A percentile compares a stretch with the other conserved stretches of the same genome.
Conservation (phyloP, 352 stramenopile species). For the Globisporangium emineosum region DNA sequence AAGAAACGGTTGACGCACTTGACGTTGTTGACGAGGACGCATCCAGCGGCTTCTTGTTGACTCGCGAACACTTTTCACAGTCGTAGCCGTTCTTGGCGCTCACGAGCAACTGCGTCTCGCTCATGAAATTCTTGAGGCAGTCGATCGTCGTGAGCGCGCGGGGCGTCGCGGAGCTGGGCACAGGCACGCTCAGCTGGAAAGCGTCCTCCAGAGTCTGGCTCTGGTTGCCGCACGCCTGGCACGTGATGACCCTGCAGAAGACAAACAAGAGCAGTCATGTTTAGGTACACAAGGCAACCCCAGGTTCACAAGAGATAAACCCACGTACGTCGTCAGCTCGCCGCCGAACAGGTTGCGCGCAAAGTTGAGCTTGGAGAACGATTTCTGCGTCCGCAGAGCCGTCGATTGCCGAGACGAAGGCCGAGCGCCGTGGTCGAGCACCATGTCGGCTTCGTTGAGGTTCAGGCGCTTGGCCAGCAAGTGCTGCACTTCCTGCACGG, state of each 20-base stretch:
- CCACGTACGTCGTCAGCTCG: conserved; percentile 49
- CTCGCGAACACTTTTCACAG: conserved; percentile 56
- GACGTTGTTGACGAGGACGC: conserved; percentile 4
- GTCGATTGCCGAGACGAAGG: conserved; percentile 21
- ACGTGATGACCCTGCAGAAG: conserved; percentile 33
- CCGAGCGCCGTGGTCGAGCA: conserved; percentile 25
- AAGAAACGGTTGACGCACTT: conserved; percentile 2
- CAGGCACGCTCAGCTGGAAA: conserved; percentile 60
- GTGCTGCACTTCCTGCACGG: conserved; percentile 47
- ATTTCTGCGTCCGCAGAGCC: conserved; percentile 24
- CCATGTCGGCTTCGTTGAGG: conserved; percentile 54
- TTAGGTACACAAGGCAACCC: background rate
- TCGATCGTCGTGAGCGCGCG: conserved; percentile 29
- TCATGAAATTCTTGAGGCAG: conserved; percentile 52
- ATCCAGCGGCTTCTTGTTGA: conserved; percentile 18
- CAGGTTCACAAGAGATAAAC: background rate
- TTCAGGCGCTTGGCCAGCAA: conserved; percentile 54
- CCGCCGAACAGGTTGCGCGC: conserved; percentile 57
- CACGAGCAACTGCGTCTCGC: conserved; percentile 44
- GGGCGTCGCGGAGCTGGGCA: conserved; percentile 25
- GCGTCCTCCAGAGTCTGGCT: conserved; percentile 57
- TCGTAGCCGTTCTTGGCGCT: conserved; percentile 64
- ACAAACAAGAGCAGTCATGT: background rate
- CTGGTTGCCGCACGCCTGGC: conserved; percentile 40
- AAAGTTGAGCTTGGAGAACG: conserved; percentile 56